Conservation (phyloP, 2,329 filamentous ascomycete genomes). For the Cladosporium colombiae region DNA sequence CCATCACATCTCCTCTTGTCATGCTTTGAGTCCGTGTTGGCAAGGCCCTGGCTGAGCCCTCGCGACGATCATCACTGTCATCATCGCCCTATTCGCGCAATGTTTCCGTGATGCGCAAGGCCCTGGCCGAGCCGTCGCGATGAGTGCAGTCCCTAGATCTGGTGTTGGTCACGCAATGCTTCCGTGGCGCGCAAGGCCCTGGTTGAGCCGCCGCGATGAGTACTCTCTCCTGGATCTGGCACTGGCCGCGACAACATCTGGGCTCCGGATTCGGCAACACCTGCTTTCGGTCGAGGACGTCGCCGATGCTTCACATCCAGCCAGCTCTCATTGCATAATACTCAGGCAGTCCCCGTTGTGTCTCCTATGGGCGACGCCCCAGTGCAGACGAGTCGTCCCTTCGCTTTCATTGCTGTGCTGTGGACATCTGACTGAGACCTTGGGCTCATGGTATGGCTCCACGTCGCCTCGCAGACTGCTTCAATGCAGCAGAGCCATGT, state of each 20-base stretch:
- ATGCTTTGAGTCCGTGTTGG: no score
- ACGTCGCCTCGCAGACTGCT: conserved; percentile 1
- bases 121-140: no score
- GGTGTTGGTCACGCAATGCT: no score
- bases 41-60: no score
- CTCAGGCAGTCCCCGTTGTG: background rate
- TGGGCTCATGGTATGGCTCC: background rate
- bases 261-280: background rate
- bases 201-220: background rate
- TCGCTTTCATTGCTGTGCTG: background rate
- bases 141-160: no score
- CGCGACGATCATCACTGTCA: background rate
- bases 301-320: background rate
- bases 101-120: no score
- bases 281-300: background rate
- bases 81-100: no score
- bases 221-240: background rate
- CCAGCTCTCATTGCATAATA: conserved; percentile 2
- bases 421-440: conserved; percentile 1
- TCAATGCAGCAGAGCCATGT: conserved; percentile 3
- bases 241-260: background rate
- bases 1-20: no score
- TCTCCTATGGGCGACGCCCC: no score
- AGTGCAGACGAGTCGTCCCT: background rate
- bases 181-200: no score